Percentiles rank a stretch among this genome's conserved stretches.
Conservation (phyloP, 495 filamentous ascomycete species). For the Podospora appendiculata region DNA sequence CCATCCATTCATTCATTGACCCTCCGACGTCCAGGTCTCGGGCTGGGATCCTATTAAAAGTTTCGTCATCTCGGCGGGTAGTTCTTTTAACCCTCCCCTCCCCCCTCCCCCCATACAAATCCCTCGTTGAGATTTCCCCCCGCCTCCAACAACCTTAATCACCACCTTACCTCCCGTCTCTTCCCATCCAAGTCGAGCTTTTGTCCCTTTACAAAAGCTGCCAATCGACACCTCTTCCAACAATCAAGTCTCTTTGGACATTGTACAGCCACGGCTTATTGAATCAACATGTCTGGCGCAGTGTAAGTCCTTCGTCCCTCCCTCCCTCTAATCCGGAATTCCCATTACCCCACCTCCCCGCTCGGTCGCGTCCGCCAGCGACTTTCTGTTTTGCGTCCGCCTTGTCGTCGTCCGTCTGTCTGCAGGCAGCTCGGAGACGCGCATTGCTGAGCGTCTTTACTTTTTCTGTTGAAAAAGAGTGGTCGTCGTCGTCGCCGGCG, state of each 20-base stretch:
- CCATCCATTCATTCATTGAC: constrained; percentile 1
- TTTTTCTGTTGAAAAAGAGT: neutral
- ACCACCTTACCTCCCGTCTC: neutral
- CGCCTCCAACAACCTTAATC: neutral
- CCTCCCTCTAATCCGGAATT: neutral
- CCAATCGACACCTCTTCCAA: neutral
- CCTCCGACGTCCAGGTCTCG: constrained; percentile 18
- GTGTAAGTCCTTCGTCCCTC: constrained; percentile 35
- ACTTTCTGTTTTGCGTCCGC: neutral
- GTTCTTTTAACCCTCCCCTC: constrained; percentile 5
- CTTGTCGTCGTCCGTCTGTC: too few relatives aligned
- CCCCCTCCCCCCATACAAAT: constrained; percentile 17
- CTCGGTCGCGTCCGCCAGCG: constrained; percentile 8
- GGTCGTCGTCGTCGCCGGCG: too few relatives aligned
- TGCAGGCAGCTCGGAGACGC: neutral
- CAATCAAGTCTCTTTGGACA: constrained; percentile 3
- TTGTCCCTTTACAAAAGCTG: constrained; percentile 5
- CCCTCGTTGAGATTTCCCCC: constrained; percentile 15
- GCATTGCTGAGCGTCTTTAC: neutral
- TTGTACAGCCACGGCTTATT: constrained; percentile 1
- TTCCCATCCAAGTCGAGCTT: neutral
- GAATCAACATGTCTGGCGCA: constrained; percentile 41
- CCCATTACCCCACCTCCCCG: constrained; percentile 20
- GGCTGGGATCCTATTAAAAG: constrained; percentile 15
- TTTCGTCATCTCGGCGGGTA: constrained; percentile 23